phyloP scores from a whole-genome alignment of 176 grass and related monocot species.

The Guadua angustifolia region DNA sequence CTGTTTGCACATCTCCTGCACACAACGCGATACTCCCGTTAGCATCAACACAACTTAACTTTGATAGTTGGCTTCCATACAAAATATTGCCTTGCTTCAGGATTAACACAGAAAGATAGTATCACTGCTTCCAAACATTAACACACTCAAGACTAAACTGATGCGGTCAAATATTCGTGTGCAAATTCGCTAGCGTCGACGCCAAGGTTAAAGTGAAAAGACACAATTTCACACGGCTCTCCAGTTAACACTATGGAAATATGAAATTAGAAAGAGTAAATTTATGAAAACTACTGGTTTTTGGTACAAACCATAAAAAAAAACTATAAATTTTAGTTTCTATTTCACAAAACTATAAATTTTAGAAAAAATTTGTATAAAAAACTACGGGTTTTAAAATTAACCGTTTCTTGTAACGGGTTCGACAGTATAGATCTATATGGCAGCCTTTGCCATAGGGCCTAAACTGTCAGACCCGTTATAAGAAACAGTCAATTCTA shows the following conservation, averaged over 20 bases:
- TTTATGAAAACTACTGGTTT: too few relatives aligned
- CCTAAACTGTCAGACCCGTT: too few relatives aligned
- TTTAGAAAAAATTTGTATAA: too few relatives aligned
- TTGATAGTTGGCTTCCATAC: background rate
- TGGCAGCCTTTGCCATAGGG: too few relatives aligned
- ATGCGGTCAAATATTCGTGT: background rate
- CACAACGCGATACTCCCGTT: background rate
- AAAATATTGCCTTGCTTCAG: too few relatives aligned
- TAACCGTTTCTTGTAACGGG: too few relatives aligned
- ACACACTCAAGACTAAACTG: background rate
- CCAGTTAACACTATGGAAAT: background rate
- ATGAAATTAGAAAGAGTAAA: background rate
- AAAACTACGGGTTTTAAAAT: too few relatives aligned
- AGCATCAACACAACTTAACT: background rate
- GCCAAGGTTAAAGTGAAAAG: background rate
- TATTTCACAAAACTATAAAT: too few relatives aligned
- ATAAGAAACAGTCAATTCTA: too few relatives aligned
- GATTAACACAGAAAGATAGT: background rate
- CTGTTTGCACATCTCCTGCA: conserved; percentile 74
- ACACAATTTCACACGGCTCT: background rate
- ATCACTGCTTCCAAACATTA: background rate
- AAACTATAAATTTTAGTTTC: too few relatives aligned
- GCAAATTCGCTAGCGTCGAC: background rate
- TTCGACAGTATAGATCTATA: too few relatives aligned
- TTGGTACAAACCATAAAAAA: too few relatives aligned